phyloP scores from a whole-genome alignment of 345 rosid species.

The Euphorbia tirucalli region DNA sequence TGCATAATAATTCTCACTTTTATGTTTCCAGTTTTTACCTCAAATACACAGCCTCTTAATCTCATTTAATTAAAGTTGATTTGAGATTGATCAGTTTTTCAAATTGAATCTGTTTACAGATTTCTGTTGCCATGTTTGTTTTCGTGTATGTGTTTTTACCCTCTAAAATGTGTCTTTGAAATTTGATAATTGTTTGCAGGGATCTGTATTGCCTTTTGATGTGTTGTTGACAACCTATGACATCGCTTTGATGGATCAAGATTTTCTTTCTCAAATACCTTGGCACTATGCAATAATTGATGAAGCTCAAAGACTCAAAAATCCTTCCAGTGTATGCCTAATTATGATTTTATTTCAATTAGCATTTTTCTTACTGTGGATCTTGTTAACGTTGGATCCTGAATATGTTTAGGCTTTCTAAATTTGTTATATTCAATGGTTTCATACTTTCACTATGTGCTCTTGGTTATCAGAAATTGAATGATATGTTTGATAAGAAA shows the following conservation, averaged over 20 bases:
- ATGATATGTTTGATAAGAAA: neutral
- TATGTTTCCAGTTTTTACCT: too few relatives aligned
- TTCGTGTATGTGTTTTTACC: neutral
- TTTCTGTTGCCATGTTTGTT: neutral
- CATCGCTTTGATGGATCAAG: slow-evolving; percentile 53
- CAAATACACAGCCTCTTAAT: too few relatives aligned
- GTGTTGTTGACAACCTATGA: slow-evolving; percentile 84
- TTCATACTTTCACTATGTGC: slow-evolving; percentile 7
- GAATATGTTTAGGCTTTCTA: neutral
- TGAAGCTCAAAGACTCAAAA: slow-evolving; percentile 93
- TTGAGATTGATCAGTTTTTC: too few relatives aligned
- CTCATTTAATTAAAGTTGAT: too few relatives aligned
- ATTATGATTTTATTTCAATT: neutral
- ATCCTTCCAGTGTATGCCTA: slow-evolving; percentile 74
- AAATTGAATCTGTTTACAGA: too few relatives aligned
- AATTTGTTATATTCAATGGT: neutral
- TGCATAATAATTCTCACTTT: too few relatives aligned
- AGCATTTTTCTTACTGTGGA: neutral
- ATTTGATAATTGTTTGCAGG: slow-evolving; percentile 41
- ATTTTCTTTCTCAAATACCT: slow-evolving; percentile 79
- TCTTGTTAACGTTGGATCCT: neutral
- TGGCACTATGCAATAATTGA: slow-evolving; percentile 78
- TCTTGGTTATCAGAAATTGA: neutral
- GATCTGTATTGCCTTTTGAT: slow-evolving; percentile 54
- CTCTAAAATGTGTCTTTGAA: slow-evolving; percentile 4